Conservation (phyloP, 495 filamentous ascomycete genomes). For the Zalerion maritima region DNA sequence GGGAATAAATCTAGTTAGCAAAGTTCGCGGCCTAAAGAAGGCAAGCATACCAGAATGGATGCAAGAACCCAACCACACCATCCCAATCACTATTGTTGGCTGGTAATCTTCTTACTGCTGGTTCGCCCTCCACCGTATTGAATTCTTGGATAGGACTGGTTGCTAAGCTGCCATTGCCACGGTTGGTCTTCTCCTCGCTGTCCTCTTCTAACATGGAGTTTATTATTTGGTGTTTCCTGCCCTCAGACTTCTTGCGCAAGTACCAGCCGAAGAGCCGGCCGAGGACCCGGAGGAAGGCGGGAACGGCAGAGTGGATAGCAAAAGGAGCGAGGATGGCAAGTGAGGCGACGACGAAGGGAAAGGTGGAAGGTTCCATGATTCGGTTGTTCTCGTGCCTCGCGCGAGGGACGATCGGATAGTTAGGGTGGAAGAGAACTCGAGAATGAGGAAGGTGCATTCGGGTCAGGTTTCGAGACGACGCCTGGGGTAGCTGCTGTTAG, state of each 20-base stretch:
- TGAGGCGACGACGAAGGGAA: conserved; percentile 10
- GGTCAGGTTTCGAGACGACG: no score
- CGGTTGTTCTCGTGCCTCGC: no score
- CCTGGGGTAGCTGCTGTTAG: no score
- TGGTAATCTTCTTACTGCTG: no score
- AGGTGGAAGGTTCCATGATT: conserved; percentile 8
- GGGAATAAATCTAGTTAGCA: conserved; percentile 4
- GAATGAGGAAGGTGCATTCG: no score
- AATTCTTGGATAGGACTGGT: no score
- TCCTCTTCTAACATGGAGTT: conserved; percentile 40
- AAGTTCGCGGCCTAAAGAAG: background rate
- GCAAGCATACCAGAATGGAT: conserved; percentile 73
- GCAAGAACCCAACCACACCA: conserved; percentile 87
- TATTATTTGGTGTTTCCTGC: conserved; percentile 45
- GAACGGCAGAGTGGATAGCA: conserved; percentile 14
- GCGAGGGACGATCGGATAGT: no score
- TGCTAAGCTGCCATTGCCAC: conserved; percentile 15
- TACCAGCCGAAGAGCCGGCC: conserved; percentile 45
- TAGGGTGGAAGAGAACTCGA: no score
- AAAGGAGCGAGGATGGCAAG: conserved; percentile 10
- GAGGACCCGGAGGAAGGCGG: conserved; percentile 20
- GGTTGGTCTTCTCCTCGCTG: conserved; percentile 16
- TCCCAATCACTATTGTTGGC: conserved; percentile 53
- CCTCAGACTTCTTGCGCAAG: conserved; percentile 50
- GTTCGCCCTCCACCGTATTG: no score